Evolutionary conservation across 768 basidiomycete species (phyloP), one percentile per base, ranked within the genome.

Genomic region (Phlegmacium glaucopus): DNA sequence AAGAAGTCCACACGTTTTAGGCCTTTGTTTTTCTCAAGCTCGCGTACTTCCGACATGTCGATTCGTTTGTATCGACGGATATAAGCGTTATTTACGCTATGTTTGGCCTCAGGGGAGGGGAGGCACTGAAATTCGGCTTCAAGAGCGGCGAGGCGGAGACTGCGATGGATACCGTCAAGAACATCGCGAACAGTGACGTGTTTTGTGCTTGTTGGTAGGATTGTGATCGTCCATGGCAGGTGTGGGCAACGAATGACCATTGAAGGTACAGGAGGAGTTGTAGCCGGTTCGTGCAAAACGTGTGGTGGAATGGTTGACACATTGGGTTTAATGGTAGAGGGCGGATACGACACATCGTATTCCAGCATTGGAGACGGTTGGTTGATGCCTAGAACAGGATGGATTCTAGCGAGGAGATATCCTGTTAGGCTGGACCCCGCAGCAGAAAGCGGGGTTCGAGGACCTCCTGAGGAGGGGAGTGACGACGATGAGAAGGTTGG

Each of bases 1-100:
- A 84, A 60, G 54, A 79, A 82, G 59, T 84, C 82, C 0, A 83
- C 70, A 42, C 78, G 62, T 59, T 75, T 79, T 15, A 82, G 53
- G 0, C 78, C 79, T 55, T 75, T 75, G 9, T 53, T 53, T 50
- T 68, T 64, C 60, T 82, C 79, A 22, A 59, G 54, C 27, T 65
- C 68, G 18, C 63, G 64, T 1, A 47, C 59, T 27, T 57, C 57
- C 2, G 59, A 47, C 10, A 72, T 65, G 1, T 51, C 36, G 11
- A 72, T 61, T 10, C 64, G 60, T 29, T 61, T 57, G 49, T 66
- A 76, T 15, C 81, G 71, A 5, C 44, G 49, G 36, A 62, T 62
- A 57, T 72, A 83, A 5, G 79, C 76, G 5, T 45, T 56, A 3
- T 64, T 64, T n/a, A 79, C 71, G 9, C 59, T 59, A 6, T 61